phyloP scores from a whole-genome alignment of 2,329 filamentous ascomycete genomes.

The Alternaria postmessia region DNA sequence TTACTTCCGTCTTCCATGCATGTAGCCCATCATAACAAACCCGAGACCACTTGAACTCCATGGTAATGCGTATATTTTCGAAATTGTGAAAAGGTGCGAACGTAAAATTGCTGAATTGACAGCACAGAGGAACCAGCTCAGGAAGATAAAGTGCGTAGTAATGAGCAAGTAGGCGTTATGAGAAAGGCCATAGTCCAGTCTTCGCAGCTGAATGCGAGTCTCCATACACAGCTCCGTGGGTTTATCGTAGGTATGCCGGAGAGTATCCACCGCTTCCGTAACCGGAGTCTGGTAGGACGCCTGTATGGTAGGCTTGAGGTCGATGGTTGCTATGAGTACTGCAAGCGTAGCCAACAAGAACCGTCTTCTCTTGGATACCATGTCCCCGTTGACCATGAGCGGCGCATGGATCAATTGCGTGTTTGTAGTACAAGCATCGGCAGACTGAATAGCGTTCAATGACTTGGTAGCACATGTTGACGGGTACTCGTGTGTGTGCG shows the following conservation, averaged over 20 bases:
- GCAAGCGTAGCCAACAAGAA: constrained; percentile 86
- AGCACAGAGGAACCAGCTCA: constrained; percentile 33
- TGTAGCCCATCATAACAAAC: constrained; percentile 19
- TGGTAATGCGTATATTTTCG: constrained; percentile 30
- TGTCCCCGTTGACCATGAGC: constrained; percentile 79
- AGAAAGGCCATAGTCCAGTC: background rate
- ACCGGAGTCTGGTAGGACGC: constrained; percentile 40
- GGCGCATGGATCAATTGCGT: constrained; percentile 83
- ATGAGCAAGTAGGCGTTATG: background rate
- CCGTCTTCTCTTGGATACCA: constrained; percentile 73
- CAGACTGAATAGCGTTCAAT: constrained; percentile 87
- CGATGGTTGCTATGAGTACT: constrained; percentile 58
- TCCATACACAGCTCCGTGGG: background rate
- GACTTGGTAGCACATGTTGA: constrained; percentile 83
- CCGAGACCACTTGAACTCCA: constrained; percentile 32
- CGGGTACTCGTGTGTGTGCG: background rate
- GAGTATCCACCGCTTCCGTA: constrained; percentile 39
- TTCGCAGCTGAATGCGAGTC: background rate
- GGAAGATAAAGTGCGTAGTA: constrained; percentile 24
- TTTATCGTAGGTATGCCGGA: constrained; percentile 24
- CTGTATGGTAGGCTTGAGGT: constrained; percentile 29
- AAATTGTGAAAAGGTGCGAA: constrained; percentile 17
- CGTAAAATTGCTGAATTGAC: constrained; percentile 20
- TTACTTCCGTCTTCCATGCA: constrained; percentile 17
- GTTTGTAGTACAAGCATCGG: constrained; percentile 86